Conservation (phyloP, 2,329 filamentous ascomycete species). For the Aspergillus sclerotialis region DNA sequence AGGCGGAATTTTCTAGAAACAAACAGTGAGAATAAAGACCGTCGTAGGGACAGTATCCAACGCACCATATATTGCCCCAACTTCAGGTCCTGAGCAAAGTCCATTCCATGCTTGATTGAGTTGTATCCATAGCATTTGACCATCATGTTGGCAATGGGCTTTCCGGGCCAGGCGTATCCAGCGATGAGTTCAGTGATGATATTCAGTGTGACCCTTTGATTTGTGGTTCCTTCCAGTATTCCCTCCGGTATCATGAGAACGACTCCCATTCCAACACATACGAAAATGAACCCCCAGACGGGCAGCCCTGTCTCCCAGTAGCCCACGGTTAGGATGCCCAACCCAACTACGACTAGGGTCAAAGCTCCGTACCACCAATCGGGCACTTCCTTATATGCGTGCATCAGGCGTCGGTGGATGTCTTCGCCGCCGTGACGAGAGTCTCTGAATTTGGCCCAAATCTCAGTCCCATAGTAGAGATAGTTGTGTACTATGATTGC, state of each 20-base stretch:
- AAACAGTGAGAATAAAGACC: not conserved
- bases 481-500: constrained; percentile 27
- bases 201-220: constrained; percentile 23
- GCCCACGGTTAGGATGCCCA: constrained; percentile 24
- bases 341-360: constrained; percentile 24
- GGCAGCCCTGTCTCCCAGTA: constrained; percentile 33
- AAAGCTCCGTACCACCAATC: constrained; percentile 52
- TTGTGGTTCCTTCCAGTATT: constrained; percentile 27
- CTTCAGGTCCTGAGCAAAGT: constrained; percentile 26
- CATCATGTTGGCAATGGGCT: constrained; percentile 30
- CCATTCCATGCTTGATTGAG: constrained; percentile 26
- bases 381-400: constrained; percentile 56
- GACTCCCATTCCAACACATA: constrained; percentile 29
- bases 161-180: constrained; percentile 25
- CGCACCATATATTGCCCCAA: constrained; percentile 25
- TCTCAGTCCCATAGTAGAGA: constrained; percentile 28
- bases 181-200: constrained; percentile 28
- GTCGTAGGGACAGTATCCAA: not conserved
- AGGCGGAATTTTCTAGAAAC: constrained; percentile 22
- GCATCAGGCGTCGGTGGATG: constrained; percentile 59
- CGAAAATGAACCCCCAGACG: constrained; percentile 33
- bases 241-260: constrained; percentile 36
- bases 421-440: constrained; percentile 42
- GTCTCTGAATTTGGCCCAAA: constrained; percentile 27
- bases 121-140: constrained; percentile 29